These are phyloP conservation scores for Oxyria digyna DNA, from an alignment of 148 eudicot species.

Conservation along the genomic window DNA sequence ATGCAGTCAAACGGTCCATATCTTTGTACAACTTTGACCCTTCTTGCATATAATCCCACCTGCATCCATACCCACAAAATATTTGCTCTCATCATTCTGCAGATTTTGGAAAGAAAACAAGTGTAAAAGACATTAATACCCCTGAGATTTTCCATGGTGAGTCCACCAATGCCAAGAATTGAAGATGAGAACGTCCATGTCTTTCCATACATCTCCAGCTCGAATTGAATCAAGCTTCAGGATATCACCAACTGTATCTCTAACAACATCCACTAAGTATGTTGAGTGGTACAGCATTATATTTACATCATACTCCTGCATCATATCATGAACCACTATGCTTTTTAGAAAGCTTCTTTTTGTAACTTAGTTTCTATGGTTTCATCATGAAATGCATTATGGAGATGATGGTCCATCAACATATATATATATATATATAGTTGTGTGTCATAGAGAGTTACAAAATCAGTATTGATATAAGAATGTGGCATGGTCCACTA, in stretches of 20 bases:
- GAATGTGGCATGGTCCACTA: neutral
- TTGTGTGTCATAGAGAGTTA: neutral
- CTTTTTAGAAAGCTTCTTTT: neutral
- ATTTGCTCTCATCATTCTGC: neutral
- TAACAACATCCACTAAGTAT: slow-evolving; percentile 65
- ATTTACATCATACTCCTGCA: slow-evolving; percentile 72
- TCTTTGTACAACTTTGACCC: slow-evolving; percentile 54
- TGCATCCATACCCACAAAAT: slow-evolving; percentile 17
- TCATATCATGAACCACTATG: neutral
- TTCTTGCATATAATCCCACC: slow-evolving; percentile 83
- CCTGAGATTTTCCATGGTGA: slow-evolving; percentile 55
- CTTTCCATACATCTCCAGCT: slow-evolving; percentile 61
- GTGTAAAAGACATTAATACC: slow-evolving; percentile 24
- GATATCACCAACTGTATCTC: slow-evolving; percentile 46
- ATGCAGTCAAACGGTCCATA: slow-evolving; percentile 78
- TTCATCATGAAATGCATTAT: neutral
- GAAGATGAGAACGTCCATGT: slow-evolving; percentile 73
- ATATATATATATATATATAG: neutral
- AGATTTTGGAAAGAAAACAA: neutral
- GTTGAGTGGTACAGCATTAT: slow-evolving; percentile 49
- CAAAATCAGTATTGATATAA: neutral
- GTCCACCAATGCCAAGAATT: slow-evolving; percentile 99
- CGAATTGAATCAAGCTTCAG: slow-evolving; percentile 64
- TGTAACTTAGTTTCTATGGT: neutral
- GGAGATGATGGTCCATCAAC: neutral